Percentiles rank a stretch among this genome's conserved stretches.
Evolutionary conservation across 306 rosid species (phyloP).

Genomic region (Psophocarpus tetragonolobus): DNA sequence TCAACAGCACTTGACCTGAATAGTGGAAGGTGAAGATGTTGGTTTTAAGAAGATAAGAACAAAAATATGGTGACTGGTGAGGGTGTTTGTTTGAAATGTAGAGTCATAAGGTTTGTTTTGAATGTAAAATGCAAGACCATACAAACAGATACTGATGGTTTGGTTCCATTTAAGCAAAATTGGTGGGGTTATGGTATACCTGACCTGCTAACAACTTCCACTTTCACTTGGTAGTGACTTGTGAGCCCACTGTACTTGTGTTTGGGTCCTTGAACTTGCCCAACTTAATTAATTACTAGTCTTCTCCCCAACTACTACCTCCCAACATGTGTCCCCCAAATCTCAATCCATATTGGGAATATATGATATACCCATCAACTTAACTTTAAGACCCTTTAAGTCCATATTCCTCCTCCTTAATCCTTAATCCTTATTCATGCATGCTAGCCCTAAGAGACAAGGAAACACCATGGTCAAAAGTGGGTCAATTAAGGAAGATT

Average conservation of each 20-base stretch:
- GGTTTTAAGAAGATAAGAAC: constrained; percentile 34
- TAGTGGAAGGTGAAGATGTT: constrained; percentile 31
- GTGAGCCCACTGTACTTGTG: constrained; percentile 24
- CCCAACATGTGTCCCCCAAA: constrained; percentile 47
- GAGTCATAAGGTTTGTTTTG: constrained; percentile 40
- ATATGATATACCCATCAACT: constrained; percentile 34
- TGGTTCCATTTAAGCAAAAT: constrained; percentile 37
- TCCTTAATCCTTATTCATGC: constrained; percentile 77
- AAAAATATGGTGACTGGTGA: constrained; percentile 33
- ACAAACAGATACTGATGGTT: constrained; percentile 42
- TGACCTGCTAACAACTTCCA: constrained; percentile 55
- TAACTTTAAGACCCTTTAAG: constrained; percentile 38
- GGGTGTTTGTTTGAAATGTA: constrained; percentile 30
- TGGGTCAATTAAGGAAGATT: constrained; percentile 60
- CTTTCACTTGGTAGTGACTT: constrained; percentile 40
- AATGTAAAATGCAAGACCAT: constrained; percentile 28
- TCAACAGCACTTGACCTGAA: constrained; percentile 46
- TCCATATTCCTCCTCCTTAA: constrained; percentile 49
- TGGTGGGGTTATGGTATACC: constrained; percentile 45
- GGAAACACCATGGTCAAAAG: constrained; percentile 61
- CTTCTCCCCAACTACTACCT: constrained; percentile 45
- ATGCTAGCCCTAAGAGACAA: constrained; percentile 52
- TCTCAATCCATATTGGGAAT: constrained; percentile 47
- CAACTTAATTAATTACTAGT: constrained; percentile 26
- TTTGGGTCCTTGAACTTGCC: constrained; percentile 71